phyloP scores from a whole-genome alignment of 345 rosid species.

The Aquilaria malaccensis region DNA sequence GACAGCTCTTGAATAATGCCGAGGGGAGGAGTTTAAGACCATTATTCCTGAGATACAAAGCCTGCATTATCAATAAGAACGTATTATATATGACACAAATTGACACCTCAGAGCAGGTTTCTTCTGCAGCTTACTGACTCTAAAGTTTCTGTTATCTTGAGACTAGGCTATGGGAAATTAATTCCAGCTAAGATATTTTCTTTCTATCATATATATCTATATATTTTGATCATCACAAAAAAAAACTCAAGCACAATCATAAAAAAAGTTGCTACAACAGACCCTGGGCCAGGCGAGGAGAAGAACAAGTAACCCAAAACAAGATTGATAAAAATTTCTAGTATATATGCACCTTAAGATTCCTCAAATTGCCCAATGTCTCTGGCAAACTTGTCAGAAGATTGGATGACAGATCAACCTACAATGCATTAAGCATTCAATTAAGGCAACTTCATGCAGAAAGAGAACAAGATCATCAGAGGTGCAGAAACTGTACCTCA shows the following conservation, averaged over 20 bases:
- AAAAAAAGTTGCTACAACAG: background rate
- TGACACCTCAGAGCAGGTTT: background rate
- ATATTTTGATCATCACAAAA: too few relatives aligned
- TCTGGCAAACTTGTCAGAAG: constrained; percentile 62
- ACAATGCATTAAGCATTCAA: constrained; percentile 17
- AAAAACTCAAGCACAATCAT: background rate
- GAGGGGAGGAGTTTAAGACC: constrained; percentile 61
- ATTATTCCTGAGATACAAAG: constrained; percentile 56
- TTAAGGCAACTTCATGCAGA: background rate
- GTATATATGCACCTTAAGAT: constrained; percentile 49
- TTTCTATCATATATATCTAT: too few relatives aligned
- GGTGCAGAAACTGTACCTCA: constrained; percentile 35
- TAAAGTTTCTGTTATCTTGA: too few relatives aligned
- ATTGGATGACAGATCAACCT: constrained; percentile 92
- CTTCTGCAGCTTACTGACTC: background rate
- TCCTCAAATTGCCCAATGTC: constrained; percentile 42
- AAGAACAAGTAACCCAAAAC: background rate
- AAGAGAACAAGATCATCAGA: background rate
- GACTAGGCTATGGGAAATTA: too few relatives aligned
- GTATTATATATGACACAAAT: background rate
- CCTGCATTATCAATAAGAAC: constrained; percentile 29
- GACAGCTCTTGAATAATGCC: constrained; percentile 51
- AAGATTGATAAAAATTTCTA: background rate
- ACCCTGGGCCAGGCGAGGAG: background rate
- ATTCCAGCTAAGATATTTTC: too few relatives aligned